Percentiles rank a stretch among this genome's conserved stretches.
Conservation (phyloP, 306 rosid species). For the Sechiopsis laciniata region DNA sequence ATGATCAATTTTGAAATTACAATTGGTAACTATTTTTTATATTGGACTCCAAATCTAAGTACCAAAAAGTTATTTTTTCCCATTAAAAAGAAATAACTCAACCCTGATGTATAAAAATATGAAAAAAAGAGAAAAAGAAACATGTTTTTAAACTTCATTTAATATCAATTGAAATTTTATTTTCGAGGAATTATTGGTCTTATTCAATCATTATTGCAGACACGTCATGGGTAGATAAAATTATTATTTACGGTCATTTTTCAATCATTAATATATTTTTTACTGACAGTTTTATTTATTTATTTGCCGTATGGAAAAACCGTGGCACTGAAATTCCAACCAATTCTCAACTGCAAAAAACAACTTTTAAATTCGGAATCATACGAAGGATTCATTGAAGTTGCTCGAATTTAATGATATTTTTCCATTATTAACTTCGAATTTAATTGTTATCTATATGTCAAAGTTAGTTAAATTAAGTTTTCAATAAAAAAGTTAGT, state of each 20-base stretch:
- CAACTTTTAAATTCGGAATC: background rate
- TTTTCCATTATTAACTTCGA: background rate
- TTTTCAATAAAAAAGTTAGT: background rate
- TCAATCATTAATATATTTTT: slow-evolving; percentile 3
- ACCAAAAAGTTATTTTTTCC: no score
- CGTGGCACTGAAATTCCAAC: background rate
- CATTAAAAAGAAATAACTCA: no score
- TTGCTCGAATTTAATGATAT: background rate
- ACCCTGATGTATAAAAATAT: no score
- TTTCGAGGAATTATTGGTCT: background rate
- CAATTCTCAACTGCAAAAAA: background rate
- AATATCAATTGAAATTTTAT: background rate
- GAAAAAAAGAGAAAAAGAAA: no score
- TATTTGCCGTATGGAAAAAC: background rate
- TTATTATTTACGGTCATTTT: slow-evolving; percentile 5
- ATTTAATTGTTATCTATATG: background rate
- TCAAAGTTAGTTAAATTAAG: background rate
- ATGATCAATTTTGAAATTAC: no score
- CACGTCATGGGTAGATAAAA: slow-evolving; percentile 7
- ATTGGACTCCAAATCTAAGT: no score
- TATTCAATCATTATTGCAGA: slow-evolving; percentile 1
- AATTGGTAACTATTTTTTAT: no score
- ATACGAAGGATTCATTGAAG: background rate
- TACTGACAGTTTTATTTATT: background rate
- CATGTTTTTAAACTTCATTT: background rate